A percentile compares a stretch with the other conserved stretches of the same genome.
phyloP scores from a whole-genome alignment of 306 rosid genomes.

The Quercus bicolor region DNA sequence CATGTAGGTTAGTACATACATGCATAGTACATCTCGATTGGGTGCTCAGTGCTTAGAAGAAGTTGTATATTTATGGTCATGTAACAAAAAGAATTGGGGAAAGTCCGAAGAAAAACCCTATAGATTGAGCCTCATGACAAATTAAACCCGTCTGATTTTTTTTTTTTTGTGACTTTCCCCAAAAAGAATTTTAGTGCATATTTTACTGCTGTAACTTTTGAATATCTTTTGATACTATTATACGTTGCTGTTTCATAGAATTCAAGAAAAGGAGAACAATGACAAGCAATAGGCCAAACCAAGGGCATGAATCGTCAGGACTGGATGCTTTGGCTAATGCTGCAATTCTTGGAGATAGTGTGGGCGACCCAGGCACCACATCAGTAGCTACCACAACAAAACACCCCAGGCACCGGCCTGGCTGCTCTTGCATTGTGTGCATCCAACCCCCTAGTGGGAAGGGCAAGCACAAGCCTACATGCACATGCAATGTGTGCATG shows the following conservation, averaged over 20 bases:
- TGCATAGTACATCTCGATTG: neutral
- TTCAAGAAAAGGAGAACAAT: conserved; percentile 62
- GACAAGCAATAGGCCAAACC: conserved; percentile 43
- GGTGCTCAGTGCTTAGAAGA: neutral
- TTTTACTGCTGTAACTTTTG: conserved; percentile 11
- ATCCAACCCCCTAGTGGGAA: conserved; percentile 99
- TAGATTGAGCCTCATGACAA: no score
- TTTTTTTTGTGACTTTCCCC: no score
- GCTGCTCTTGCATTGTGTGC: conserved; percentile 99
- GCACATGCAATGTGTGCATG: conserved; percentile 92
- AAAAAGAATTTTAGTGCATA: neutral
- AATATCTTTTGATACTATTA: neutral
- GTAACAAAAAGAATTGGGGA: no score
- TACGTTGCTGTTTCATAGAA: conserved; percentile 48
- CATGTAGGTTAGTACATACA: neutral
- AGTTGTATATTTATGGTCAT: neutral
- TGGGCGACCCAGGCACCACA: conserved; percentile 52
- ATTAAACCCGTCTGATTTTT: no score
- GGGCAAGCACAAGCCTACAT: conserved; percentile 97
- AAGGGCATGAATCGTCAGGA: conserved; percentile 70
- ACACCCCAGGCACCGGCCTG: conserved; percentile 98
- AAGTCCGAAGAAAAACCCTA: no score
- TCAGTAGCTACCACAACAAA: conserved; percentile 84
- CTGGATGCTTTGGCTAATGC: conserved; percentile 95
- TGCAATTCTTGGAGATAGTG: conserved; percentile 73